A percentile compares a stretch with the other conserved stretches of the same genome.
Conservation (phyloP, 805 yeast genomes). For the Henningerozyma blattae region DNA sequence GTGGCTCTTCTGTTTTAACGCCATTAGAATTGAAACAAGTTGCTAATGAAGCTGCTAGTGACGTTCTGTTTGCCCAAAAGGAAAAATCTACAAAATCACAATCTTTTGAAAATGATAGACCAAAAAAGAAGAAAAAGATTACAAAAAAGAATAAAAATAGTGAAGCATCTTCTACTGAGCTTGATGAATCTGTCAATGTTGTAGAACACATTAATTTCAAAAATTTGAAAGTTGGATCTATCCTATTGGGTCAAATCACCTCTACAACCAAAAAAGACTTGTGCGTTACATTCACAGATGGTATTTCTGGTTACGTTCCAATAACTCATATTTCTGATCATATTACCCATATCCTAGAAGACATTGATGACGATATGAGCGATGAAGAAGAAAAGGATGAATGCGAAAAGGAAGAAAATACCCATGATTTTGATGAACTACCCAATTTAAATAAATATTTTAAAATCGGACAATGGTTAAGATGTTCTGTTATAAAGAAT, state of each 20-base stretch:
- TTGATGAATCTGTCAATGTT: slow-evolving; percentile 26
- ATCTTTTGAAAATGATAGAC: slow-evolving; percentile 12
- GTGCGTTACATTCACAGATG: slow-evolving; percentile 65
- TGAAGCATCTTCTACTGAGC: slow-evolving; percentile 21
- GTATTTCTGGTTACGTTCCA: slow-evolving; percentile 66
- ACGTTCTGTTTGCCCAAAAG: slow-evolving; percentile 53
- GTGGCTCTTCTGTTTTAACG: slow-evolving; percentile 78
- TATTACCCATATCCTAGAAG: slow-evolving; percentile 45
- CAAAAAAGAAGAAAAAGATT: slow-evolving; percentile 33
- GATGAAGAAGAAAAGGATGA: slow-evolving; percentile 31
- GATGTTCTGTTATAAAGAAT: slow-evolving; percentile 61
- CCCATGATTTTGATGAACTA: slow-evolving; percentile 27
- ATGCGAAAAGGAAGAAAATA: slow-evolving; percentile 19
- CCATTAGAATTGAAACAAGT: slow-evolving; percentile 89
- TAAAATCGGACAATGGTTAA: slow-evolving; percentile 71
- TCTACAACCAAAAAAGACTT: slow-evolving; percentile 52
- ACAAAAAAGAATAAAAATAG: slow-evolving; percentile 16
- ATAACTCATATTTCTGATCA: slow-evolving; percentile 60
- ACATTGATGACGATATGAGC: slow-evolving; percentile 35
- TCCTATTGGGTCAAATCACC: slow-evolving; percentile 65
- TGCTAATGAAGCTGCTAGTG: slow-evolving; percentile 83
- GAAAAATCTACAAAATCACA: slow-evolving; percentile 6
- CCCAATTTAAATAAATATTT: slow-evolving; percentile 49
- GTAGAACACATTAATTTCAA: slow-evolving; percentile 55
- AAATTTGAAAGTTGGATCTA: slow-evolving; percentile 56